Base-by-base conservation (phyloP, 371 early-diverging fungal genomes). In the Phascolomyces articulosus region DNA sequence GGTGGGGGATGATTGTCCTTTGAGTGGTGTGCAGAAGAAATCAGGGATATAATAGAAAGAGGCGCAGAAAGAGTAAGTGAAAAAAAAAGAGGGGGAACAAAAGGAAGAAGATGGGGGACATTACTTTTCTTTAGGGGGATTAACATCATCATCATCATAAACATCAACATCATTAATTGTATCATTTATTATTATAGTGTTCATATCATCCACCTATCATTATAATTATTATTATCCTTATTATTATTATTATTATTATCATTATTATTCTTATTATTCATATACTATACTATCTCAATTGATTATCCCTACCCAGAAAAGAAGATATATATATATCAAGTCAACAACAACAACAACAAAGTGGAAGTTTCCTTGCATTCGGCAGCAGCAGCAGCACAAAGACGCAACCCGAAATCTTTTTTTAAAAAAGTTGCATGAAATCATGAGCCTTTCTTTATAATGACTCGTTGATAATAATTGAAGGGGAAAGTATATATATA, bases 321-420 rank as follows among this genome's bases (percentile, higher is more conserved):
- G 4, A 41, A n/a, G 4, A 41, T 3, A 11, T 8, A 41, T n/a
- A 41, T n/a, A 41, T 15, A 44, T 4, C 44, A 44, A 34, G 11
- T 4, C 8, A 44, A 8, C 44, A n/a, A 15, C 44, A n/a, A 15
- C 44, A 44, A 44, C 2, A 44, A 44, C 21, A 51, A 11, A 51
- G 23, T 58, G 40, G 58, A 58, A 58, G 38, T 41, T 58, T 58
- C 58, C 40, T 58, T 58, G 58, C 58, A 58, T 58, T 58, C 58
- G 41, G 58, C 41, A 58, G 23, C 51, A 34, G 40, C 58, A n/a
- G n/a, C n/a, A n/a, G 40, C 40, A 41, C 58, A 40, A 20, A 38
- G 23, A 58, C 58, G 26, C 58, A 38, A 58, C 40, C 51, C 51
- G 26, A 24, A 24, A 23, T 51, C n/a, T n/a, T 44, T 15, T 44